Evolutionary conservation across 2,329 filamentous ascomycete species (phyloP), one percentile per base, ranked within the genome.

Genomic region (Exutisphaerella laricina): DNA sequence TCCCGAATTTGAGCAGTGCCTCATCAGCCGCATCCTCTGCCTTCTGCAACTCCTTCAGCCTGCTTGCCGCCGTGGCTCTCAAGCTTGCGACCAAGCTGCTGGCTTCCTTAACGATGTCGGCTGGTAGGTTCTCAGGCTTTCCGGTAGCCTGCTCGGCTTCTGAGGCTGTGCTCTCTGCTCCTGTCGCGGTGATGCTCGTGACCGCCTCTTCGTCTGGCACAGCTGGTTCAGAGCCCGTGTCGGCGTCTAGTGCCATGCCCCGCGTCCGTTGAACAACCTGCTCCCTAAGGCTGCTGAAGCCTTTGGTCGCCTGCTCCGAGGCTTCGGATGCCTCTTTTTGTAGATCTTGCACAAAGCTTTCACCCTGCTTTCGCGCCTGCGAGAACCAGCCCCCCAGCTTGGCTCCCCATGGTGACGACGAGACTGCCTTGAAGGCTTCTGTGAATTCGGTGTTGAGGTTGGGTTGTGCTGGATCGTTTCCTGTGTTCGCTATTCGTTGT

Each of bases 11-110:
- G 54, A 97, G 71, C 7, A 98, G 78, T 0, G 92, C 92, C 65
- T 97, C 92, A 63, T 98, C 92, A 5, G 92, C 92, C 3, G 90
- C 90, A 61, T 97, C 90, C 66, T 98, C 92, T 9, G 90, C 92
- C 56, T 80, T 80, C 61, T 96, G 86, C 14, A 97, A 82, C 46
- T 96, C 88, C 60, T 87, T 92, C 46, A 97, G 71, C 35, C 88
- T 79, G 9, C 55, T 53, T 1, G 59, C 56, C 5, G 58, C 61
- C 1, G 56, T 58, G 2, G 41, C 44, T 14, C 61, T 53, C 62
- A 97, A 79, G 32, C 85, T 79, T 4, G 84, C 79, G 21, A 97
- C 79, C 45, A 95, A 82, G 8, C 80, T 70, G 42, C 78, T 74
- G 5, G 75, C 76, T 54, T 77, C 74, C 44, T 71, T 72, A 43